These are phyloP conservation scores for Pleurotus giganteus DNA, from an alignment of 768 basidiomycete genomes.

Conservation along the genomic window DNA sequence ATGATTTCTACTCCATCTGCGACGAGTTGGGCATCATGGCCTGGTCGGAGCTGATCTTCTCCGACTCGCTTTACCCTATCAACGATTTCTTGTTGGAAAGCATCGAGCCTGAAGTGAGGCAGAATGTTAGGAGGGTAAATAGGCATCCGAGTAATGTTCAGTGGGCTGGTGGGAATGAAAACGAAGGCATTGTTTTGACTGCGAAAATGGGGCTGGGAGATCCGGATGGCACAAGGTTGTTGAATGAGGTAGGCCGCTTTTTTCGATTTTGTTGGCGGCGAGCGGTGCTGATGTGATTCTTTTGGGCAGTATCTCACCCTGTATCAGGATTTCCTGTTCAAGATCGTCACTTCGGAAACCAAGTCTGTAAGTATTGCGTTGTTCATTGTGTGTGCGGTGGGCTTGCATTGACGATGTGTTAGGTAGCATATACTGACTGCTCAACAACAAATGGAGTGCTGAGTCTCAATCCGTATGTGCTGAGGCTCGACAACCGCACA, in stretches of 20 bases:
- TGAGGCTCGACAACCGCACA: conserved; percentile 50
- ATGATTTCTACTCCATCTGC: conserved; percentile 56
- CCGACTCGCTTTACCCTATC: conserved; percentile 53
- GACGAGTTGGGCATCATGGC: conserved; percentile 60
- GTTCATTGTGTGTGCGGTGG: neutral
- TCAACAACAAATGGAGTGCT: conserved; percentile 57
- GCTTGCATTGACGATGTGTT: neutral
- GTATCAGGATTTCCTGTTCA: conserved; percentile 52
- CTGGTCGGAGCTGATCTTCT: conserved; percentile 64
- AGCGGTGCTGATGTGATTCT: too few relatives aligned
- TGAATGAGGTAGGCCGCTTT: conserved; percentile 40
- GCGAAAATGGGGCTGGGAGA: conserved; percentile 27
- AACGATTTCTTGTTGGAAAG: conserved; percentile 51
- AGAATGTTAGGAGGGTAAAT: conserved; percentile 55
- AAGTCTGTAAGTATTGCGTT: conserved; percentile 34
- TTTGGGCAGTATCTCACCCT: conserved; percentile 42
- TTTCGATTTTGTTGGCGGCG: neutral
- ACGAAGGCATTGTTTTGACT: conserved; percentile 48
- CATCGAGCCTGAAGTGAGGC: conserved; percentile 52
- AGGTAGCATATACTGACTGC: conserved; percentile 60
- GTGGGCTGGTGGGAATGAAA: conserved; percentile 64
- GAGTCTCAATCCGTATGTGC: conserved; percentile 52
- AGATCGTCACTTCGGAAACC: conserved; percentile 46
- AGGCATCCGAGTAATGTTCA: conserved; percentile 55
- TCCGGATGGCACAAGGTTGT: conserved; percentile 42